Evolutionary conservation across 176 grass and related monocot genomes (phyloP).

Genomic region (Leersia perrieri): DNA sequence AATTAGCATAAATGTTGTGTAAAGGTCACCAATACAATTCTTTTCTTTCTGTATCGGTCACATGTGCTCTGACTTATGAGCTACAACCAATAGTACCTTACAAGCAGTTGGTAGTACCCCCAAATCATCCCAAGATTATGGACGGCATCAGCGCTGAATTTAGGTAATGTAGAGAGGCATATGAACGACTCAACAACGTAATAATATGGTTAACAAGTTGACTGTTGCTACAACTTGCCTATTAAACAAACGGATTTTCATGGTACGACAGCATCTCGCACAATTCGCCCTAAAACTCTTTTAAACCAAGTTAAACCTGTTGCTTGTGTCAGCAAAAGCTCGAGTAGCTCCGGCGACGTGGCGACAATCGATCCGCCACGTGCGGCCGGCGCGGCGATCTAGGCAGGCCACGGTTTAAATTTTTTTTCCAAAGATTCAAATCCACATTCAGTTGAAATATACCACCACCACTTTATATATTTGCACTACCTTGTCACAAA

Average conservation of each 20-base stretch:
- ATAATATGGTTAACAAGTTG: neutral
- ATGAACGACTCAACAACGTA: neutral
- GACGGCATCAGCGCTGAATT: neutral
- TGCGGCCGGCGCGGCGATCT: neutral
- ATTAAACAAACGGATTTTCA: neutral
- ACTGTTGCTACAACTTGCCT: constrained; percentile 14
- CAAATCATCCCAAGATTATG: too few species aligned
- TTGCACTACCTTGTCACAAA: too few species aligned
- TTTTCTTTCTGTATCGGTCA: too few species aligned
- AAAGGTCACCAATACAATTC: too few species aligned
- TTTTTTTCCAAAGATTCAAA: neutral
- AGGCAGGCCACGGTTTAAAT: neutral
- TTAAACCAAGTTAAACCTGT: neutral
- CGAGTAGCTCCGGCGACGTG: neutral
- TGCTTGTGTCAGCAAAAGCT: neutral
- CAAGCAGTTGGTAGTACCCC: too few species aligned
- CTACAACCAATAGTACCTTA: too few species aligned
- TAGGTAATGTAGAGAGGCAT: neutral
- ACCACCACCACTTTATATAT: too few species aligned
- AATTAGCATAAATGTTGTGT: too few species aligned
- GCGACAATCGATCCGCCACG: neutral
- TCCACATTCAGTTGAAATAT: neutral
- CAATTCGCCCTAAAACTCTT: neutral
- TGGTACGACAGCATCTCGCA: neutral
- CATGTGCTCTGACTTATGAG: too few species aligned